A percentile compares a stretch with the other conserved stretches of the same genome.
These are phyloP conservation scores for Hamamelis virginiana DNA, from an alignment of 164 flowering plant genomes.

Conservation along the genomic window DNA sequence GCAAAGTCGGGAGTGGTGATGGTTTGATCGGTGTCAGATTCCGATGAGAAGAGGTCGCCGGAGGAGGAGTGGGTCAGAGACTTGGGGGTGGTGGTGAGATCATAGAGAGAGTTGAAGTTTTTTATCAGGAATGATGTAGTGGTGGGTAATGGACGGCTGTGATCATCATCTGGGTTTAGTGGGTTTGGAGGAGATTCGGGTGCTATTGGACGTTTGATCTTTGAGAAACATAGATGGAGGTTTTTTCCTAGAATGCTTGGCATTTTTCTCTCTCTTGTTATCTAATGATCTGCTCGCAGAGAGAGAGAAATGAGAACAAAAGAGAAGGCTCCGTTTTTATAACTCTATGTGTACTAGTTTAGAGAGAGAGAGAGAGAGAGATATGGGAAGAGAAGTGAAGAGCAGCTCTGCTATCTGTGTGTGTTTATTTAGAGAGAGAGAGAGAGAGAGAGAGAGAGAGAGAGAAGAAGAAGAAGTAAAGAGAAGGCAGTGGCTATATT, in stretches of 20 bases:
- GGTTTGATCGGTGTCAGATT: constrained; percentile 14
- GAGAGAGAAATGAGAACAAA: constrained; percentile 1
- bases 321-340: background rate
- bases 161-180: constrained; percentile 16
- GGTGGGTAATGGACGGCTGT: constrained; percentile 17
- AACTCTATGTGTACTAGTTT: background rate
- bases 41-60: constrained; percentile 12
- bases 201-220: constrained; percentile 26
- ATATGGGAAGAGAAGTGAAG: background rate
- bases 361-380: background rate
- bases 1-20: constrained; percentile 36
- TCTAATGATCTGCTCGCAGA: background rate
- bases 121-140: constrained; percentile 16
- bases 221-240: constrained; percentile 47
- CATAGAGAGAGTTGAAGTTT: constrained; percentile 49
- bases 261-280: constrained; percentile 14
- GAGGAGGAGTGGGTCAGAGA: constrained; percentile 5
- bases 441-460: background rate
- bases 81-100: constrained; percentile 6
- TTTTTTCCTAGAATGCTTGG: constrained; percentile 31
- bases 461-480: no score
- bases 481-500: background rate
- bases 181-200: constrained; percentile 10
- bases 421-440: background rate
- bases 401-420: no score